Evolutionary conservation across 345 rosid species (phyloP).

Genomic region (Corchorus capsularis): DNA sequence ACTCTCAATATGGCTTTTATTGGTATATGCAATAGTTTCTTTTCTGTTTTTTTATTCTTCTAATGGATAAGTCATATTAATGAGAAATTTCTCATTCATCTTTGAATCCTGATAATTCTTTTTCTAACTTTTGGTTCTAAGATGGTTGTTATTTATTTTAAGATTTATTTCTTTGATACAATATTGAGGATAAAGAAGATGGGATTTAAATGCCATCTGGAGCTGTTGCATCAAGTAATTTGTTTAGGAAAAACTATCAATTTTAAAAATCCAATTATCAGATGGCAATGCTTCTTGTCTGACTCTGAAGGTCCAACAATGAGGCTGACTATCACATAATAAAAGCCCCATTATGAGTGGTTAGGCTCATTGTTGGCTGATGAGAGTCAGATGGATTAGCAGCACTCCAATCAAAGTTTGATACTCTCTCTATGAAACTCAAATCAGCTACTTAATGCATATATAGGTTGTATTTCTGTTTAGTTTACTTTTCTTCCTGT

Average conservation of each 20-base stretch:
- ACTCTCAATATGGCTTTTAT: neutral
- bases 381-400: neutral
- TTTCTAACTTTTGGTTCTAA: constrained; percentile 1
- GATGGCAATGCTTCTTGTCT: neutral
- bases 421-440: constrained; percentile 8
- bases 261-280: neutral
- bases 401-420: neutral
- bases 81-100: neutral
- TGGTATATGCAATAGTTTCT: neutral
- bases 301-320: neutral
- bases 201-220: neutral
- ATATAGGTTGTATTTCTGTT: neutral
- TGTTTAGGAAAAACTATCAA: neutral
- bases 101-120: neutral
- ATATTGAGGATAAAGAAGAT: neutral
- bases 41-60: neutral
- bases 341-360: neutral
- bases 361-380: neutral
- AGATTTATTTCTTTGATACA: neutral
- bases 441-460: neutral
- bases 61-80: neutral
- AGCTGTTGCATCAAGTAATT: neutral
- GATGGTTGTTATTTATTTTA: neutral
- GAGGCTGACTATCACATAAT: neutral
- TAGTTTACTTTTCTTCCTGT: neutral